Percentiles rank a stretch among this genome's conserved stretches.
phyloP scores from a whole-genome alignment of 1,139 yeast species.

The Blastobotrys indianensis region DNA sequence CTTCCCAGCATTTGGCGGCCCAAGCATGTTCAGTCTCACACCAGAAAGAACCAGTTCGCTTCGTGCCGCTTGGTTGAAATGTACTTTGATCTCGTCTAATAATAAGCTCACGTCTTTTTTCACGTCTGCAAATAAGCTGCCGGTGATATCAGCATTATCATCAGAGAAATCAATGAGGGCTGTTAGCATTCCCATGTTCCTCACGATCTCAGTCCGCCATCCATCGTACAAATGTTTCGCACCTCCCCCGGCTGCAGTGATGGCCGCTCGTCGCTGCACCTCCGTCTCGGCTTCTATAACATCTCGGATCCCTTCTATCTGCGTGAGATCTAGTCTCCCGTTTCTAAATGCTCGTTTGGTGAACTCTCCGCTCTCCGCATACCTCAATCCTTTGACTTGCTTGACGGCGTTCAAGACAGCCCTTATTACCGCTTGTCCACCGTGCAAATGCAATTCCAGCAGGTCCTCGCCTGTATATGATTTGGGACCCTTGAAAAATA shows the following conservation, averaged over 20 bases:
- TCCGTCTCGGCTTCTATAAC: constrained; percentile 95
- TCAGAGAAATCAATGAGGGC: constrained; percentile 88
- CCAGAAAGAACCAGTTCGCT: constrained; percentile 70
- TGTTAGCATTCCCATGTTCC: constrained; percentile 67
- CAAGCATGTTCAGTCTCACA: constrained; percentile 64
- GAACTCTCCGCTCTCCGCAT: constrained; percentile 93
- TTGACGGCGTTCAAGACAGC: constrained; percentile 63
- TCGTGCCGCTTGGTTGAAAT: constrained; percentile 44
- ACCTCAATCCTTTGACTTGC: constrained; percentile 38
- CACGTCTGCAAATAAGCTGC: constrained; percentile 48
- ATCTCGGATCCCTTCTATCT: constrained; percentile 84
- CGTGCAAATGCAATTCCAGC: constrained; percentile 84
- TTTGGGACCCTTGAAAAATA: constrained; percentile 67
- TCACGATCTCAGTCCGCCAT: constrained; percentile 67
- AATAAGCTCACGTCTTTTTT: constrained; percentile 40
- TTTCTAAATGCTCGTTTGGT: constrained; percentile 75
- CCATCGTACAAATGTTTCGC: constrained; percentile 47
- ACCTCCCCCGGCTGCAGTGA: constrained; percentile 66
- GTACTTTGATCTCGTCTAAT: constrained; percentile 39
- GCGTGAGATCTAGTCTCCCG: constrained; percentile 65
- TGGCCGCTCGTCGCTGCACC: constrained; percentile 69
- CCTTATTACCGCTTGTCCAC: constrained; percentile 80
- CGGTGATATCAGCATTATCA: constrained; percentile 84
- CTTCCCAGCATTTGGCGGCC: constrained; percentile 97
- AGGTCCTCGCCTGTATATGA: constrained; percentile 93